Conservation (phyloP, 441 rosid genomes). For the Pelargonium hybrid region DNA sequence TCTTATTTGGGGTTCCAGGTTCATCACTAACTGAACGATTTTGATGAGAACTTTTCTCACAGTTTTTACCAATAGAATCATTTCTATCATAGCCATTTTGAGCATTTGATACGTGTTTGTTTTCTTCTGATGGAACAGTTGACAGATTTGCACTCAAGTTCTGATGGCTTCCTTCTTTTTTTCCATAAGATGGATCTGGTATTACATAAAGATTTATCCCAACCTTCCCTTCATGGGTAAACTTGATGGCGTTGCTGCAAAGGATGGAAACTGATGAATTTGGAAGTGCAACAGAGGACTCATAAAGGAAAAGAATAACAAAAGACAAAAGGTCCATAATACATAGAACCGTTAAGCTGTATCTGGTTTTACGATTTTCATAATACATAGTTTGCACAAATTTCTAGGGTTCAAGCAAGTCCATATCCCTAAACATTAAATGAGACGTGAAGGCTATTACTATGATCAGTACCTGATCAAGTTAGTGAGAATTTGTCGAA, state of each 20-base stretch:
- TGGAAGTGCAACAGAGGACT: slow-evolving; percentile 8
- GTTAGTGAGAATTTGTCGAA: slow-evolving; percentile 89
- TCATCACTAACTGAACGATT: slow-evolving; percentile 22
- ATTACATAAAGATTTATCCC: slow-evolving; percentile 68
- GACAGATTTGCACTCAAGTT: slow-evolving; percentile 24
- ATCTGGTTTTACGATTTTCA: background rate
- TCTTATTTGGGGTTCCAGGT: slow-evolving; percentile 21
- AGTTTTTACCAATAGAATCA: slow-evolving; percentile 14
- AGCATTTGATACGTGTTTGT: slow-evolving; percentile 21
- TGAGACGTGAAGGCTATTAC: background rate
- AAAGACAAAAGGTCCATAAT: background rate
- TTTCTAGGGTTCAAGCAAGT: background rate
- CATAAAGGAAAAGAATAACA: background rate
- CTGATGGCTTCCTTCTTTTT: slow-evolving; percentile 27
- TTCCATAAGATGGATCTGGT: slow-evolving; percentile 47
- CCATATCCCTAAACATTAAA: background rate
- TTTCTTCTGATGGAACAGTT: slow-evolving; percentile 21
- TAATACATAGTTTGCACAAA: background rate
- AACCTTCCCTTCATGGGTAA: slow-evolving; percentile 86
- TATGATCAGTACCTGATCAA: slow-evolving; percentile 54
- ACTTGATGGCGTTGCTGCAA: slow-evolving; percentile 85
- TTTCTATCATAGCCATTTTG: slow-evolving; percentile 25
- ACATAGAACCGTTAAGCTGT: background rate
- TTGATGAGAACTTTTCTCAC: slow-evolving; percentile 16
- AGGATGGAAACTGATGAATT: background rate